Conservation (phyloP, 2,329 filamentous ascomycete species). For the Trichoderma sp. region DNA sequence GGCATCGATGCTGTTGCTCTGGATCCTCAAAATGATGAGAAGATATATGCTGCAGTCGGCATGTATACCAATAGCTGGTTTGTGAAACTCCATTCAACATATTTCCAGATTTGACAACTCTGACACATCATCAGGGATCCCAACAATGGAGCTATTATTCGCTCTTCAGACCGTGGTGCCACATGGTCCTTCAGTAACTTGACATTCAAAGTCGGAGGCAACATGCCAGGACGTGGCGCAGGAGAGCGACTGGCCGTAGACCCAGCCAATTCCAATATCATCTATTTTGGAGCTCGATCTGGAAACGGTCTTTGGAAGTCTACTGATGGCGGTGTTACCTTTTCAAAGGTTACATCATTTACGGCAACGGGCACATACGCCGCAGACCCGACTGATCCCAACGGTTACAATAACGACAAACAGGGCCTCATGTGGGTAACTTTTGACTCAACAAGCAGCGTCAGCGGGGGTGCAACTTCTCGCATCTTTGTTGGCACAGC, state of each 20-base stretch:
- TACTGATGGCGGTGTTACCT: slow-evolving; percentile 6
- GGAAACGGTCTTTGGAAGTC: slow-evolving; percentile 16
- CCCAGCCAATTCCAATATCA: slow-evolving; percentile 7
- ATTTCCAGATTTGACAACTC: not conserved
- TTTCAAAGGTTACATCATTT: slow-evolving; percentile 9
- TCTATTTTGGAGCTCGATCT: slow-evolving; percentile 10
- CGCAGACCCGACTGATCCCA: slow-evolving; percentile 1
- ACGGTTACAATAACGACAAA: slow-evolving; percentile 6
- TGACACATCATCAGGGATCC: slow-evolving; percentile 3
- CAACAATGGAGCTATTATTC: slow-evolving; percentile 8
- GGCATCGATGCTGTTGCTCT: slow-evolving; percentile 5
- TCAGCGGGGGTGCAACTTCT: not conserved
- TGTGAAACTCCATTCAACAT: not conserved
- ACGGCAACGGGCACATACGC: slow-evolving; percentile 1
- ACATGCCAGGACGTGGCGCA: slow-evolving; percentile 5
- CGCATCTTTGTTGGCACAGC: slow-evolving; percentile 11
- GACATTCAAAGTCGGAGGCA: slow-evolving; percentile 9
- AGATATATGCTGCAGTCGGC: slow-evolving; percentile 7
- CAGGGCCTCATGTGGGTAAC: slow-evolving; percentile 10
- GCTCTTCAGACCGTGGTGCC: slow-evolving; percentile 9
- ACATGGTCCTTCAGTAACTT: slow-evolving; percentile 9
- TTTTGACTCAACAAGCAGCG: slow-evolving; percentile 8
- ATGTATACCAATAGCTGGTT: slow-evolving; percentile 15
- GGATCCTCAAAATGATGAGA: slow-evolving; percentile 6
- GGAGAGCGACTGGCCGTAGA: slow-evolving; percentile 8